Base-by-base conservation (phyloP, 495 filamentous ascomycete genomes). In the Tuber umbilicatum region DNA sequence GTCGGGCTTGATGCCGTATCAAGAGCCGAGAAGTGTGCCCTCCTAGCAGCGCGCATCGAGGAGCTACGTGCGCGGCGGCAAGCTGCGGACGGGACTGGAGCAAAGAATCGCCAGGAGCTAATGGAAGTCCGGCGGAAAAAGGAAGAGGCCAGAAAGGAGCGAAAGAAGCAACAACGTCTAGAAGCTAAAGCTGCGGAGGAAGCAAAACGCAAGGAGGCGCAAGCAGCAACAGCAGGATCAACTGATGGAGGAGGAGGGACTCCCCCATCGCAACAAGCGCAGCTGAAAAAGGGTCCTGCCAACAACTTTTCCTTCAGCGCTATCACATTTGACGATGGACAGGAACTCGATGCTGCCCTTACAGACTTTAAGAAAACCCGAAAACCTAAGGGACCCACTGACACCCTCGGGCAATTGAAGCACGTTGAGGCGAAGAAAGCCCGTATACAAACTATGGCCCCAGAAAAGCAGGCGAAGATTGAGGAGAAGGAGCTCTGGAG, bases 401-500 rank as follows among this genome's bases (percentile, higher is more conserved):
- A 99, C 81, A 86, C 93, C 17, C 90, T 90, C 76, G 91, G 93
- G 37, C 83, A 92, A 85, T 79, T 94, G 86, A 84, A 86, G 83
- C 82, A 94, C 84, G 73, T 89, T 86, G 87, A 93, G 88, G 84
- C 92, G 86, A 87, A 91, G 87, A 87, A 91, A 84, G 83, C 89
- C 74, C 86, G 93, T 60, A 80, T 97, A 47, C 87, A 87, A 42
- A 86, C 84, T 42, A 88, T 97, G 83, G 89, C 92, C 76, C 88
- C 89, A 4, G 87, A 89, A 76, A 94, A 97, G 85, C 91, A 90
- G 60, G 90, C 89, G 70, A 91, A 95, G 72, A 88, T 98, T 35
- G 89, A 92, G 75, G 93, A 97, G 84, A 97, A 97, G 85, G 94
- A 99, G 81, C 83, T 89, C 70, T 99, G 95, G 95, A 86, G 96